These are phyloP conservation scores for Didymella pomorum DNA, from an alignment of 2,329 filamentous ascomycete genomes.

Conservation along the genomic window DNA sequence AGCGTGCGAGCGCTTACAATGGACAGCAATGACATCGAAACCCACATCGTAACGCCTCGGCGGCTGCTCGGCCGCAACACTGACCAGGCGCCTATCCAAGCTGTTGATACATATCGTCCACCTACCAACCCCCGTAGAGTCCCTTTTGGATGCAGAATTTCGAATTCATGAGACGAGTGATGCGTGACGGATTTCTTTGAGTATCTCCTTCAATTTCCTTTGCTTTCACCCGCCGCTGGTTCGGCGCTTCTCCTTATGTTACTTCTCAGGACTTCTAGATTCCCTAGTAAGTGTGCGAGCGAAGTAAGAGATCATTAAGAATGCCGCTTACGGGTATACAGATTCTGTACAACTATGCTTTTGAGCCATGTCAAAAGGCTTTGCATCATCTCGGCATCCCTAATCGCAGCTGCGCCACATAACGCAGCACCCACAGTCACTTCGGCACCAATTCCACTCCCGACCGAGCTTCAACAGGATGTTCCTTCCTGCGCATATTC, in stretches of 20 bases:
- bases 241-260: constrained; percentile 49
- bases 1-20: constrained; percentile 46
- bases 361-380: constrained; percentile 48
- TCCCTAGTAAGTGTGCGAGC: constrained; percentile 40
- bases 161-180: constrained; percentile 45
- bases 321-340: constrained; percentile 43
- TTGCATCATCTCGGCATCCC: constrained; percentile 47
- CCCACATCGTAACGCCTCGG: constrained; percentile 45
- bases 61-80: constrained; percentile 45
- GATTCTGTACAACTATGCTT: constrained; percentile 51
- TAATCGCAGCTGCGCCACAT: constrained; percentile 46
- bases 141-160: constrained; percentile 38
- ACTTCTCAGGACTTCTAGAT: constrained; percentile 31
- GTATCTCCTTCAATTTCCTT: constrained; percentile 49
- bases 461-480: constrained; percentile 37
- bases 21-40: constrained; percentile 39
- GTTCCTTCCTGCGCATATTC: constrained; percentile 50
- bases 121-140: constrained; percentile 39
- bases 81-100: constrained; percentile 42
- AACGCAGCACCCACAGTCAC: constrained; percentile 35
- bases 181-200: constrained; percentile 50
- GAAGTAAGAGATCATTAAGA: constrained; percentile 16
- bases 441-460: constrained; percentile 35
- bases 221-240: constrained; percentile 45
- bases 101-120: constrained; percentile 48